Percentiles rank a stretch among this genome's conserved stretches.
These are phyloP conservation scores for Podaxis mareebaensis DNA, from an alignment of 768 basidiomycete species.

Conservation along the genomic window DNA sequence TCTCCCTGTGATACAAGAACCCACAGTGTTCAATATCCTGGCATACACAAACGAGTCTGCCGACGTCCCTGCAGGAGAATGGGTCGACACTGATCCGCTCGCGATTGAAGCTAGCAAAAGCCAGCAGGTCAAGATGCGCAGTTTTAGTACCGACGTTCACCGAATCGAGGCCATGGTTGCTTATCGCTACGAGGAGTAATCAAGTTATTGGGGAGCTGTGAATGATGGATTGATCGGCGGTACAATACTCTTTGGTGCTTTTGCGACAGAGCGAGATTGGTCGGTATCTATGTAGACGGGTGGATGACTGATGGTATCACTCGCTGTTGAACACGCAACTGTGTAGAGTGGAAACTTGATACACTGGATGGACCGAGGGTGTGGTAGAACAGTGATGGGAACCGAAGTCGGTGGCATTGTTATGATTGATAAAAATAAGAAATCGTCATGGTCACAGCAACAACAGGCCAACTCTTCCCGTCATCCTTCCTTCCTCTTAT, in stretches of 20 bases:
- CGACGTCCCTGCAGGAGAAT: constrained; percentile 89
- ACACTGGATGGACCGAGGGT: constrained; percentile 3
- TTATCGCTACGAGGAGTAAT: constrained; percentile 85
- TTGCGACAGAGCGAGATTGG: background rate
- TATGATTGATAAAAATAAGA: constrained; percentile 9
- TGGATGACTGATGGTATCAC: constrained; percentile 30
- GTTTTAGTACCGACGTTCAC: constrained; percentile 98
- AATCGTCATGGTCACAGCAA: constrained; percentile 28
- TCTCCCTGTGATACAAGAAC: constrained; percentile 92
- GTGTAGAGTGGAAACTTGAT: background rate
- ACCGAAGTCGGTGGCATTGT: background rate
- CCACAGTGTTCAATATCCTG: constrained; percentile 96
- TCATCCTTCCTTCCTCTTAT: constrained; percentile 23
- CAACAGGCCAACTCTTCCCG: constrained; percentile 16
- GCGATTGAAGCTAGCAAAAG: constrained; percentile 93
- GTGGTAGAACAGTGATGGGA: constrained; percentile 10
- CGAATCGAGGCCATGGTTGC: constrained; percentile 98
- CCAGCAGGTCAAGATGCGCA: constrained; percentile 92
- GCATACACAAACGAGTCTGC: constrained; percentile 93
- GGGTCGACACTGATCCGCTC: constrained; percentile 93
- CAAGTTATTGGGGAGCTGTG: background rate
- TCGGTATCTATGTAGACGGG: background rate
- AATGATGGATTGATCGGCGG: background rate
- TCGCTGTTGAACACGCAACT: background rate
- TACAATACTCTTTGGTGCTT: background rate